Base-by-base conservation (phyloP, 768 basidiomycete genomes). In the Mycena vitilis region DNA sequence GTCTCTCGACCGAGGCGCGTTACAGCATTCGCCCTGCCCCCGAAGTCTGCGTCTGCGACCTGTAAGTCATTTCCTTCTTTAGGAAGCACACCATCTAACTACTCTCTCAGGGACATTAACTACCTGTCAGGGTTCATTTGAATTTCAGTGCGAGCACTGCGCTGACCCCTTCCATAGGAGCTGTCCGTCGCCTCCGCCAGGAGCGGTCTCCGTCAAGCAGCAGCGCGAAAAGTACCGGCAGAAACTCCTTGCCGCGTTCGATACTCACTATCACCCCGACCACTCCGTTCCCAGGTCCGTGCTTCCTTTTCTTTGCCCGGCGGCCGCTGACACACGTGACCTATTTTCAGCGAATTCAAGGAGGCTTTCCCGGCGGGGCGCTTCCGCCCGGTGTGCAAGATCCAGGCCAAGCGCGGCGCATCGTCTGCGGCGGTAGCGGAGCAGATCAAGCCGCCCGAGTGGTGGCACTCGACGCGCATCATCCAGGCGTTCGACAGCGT, bases 391-490 rank as follows among this genome's bases (percentile, higher is more conserved):
- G 88, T 96, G 44, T 96, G 95, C 84, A 94, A 94, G 77, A 95
- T 96, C 66, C 92, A 93, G 73, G 91, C 94, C 8, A 95, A 94
- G 80, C 82, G 93, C 56, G 91, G 93, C 23, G 90, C 89, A 5
- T 89, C 95, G 42, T 89, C 90, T 37, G 85, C 93, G 49, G 89
- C 92, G 40, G 92, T 95, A 16, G 95, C 95, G 3, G 96, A 97
- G 74, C 91, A 93, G 71, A 93, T 97, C 75, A 92, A 94, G 75
- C 85, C 94, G 45, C 96, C 96, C 0, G 90, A 91, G 71, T 98
- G 96, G 96, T 98, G 95, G 95, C 91, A 95, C 74, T 94, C 93
- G 38, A 94, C 93, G 3, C 89, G 91, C 55, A 93, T 97, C 73
- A 93, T 98, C 60, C 91, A 93, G 73, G 95, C 95, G 15, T 95